Evolutionary conservation across 345 rosid species (phyloP).

Genomic region (Alliaria petiolata): DNA sequence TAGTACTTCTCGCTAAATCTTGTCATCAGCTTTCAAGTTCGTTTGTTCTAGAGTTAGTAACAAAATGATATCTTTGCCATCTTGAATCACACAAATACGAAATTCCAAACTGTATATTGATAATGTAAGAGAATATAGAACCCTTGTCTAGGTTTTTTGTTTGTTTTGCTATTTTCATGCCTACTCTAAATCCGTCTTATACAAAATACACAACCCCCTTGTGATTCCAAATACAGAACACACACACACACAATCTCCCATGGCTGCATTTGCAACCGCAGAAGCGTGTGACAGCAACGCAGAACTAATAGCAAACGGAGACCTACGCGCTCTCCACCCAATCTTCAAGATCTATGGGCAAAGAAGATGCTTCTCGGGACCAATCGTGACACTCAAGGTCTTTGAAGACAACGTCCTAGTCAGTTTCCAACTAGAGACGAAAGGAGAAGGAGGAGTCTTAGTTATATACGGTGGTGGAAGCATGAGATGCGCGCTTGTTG

Average conservation of each 20-base stretch:
- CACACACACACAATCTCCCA: slow-evolving; percentile 10
- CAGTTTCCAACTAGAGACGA: slow-evolving; percentile 62
- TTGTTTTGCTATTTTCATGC: background rate
- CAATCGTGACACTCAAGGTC: slow-evolving; percentile 68
- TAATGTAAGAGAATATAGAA: background rate
- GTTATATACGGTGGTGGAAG: slow-evolving; percentile 92
- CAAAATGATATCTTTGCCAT: background rate
- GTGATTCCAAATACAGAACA: slow-evolving; percentile 13
- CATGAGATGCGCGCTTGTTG: slow-evolving; percentile 76
- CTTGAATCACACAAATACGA: background rate
- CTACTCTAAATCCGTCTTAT: background rate
- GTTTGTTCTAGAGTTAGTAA: background rate
- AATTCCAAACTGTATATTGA: background rate
- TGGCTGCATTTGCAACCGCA: slow-evolving; percentile 69
- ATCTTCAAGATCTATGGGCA: slow-evolving; percentile 74
- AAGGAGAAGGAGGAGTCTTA: slow-evolving; percentile 77
- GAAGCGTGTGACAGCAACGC: slow-evolving; percentile 84
- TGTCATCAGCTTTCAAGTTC: background rate
- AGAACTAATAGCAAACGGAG: slow-evolving; percentile 50
- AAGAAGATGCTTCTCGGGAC: slow-evolving; percentile 62
- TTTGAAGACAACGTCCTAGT: slow-evolving; percentile 88
- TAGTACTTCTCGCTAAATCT: background rate
- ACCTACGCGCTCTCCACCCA: slow-evolving; percentile 66
- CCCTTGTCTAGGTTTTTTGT: background rate
- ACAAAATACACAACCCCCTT: background rate